These are phyloP conservation scores for Cokeromyces recurvatus DNA, from an alignment of 371 early-diverging fungal species.

Conservation along the genomic window DNA sequence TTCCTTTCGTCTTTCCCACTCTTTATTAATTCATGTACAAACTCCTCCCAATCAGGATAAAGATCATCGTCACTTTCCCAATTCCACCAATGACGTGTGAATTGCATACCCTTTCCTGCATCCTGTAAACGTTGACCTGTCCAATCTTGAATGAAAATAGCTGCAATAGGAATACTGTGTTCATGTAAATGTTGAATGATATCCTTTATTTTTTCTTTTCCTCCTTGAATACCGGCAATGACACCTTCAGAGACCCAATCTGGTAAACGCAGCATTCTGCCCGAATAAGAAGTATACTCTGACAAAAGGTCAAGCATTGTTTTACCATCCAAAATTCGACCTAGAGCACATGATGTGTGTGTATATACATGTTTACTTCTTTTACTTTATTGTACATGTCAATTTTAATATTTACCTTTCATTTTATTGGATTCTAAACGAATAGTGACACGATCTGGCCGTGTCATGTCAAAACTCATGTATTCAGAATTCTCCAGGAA, in stretches of 20 bases:
- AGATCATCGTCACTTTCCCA: slow-evolving; percentile 40
- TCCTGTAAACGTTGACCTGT: slow-evolving; percentile 37
- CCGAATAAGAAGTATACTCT: slow-evolving; percentile 43
- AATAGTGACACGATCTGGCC: slow-evolving; percentile 33
- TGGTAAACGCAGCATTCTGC: slow-evolving; percentile 45
- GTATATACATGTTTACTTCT: not conserved
- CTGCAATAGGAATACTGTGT: slow-evolving; percentile 33
- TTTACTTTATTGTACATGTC: too few relatives aligned
- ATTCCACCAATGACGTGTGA: slow-evolving; percentile 45
- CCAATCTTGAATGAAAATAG: slow-evolving; percentile 48
- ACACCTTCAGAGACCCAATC: slow-evolving; percentile 45
- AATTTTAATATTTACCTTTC: slow-evolving; percentile 16
- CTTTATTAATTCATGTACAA: slow-evolving; percentile 24
- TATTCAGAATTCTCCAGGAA: slow-evolving; percentile 50
- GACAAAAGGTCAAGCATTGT: slow-evolving; percentile 41
- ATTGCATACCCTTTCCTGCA: slow-evolving; percentile 11
- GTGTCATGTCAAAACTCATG: slow-evolving; percentile 43
- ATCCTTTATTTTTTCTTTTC: slow-evolving; percentile 28
- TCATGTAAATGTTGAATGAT: slow-evolving; percentile 24
- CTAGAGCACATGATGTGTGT: too few relatives aligned
- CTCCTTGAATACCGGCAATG: slow-evolving; percentile 47
- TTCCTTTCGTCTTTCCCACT: slow-evolving; percentile 14
- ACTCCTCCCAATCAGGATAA: slow-evolving; percentile 42
- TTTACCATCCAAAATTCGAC: slow-evolving; percentile 39
- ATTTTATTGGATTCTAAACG: slow-evolving; percentile 29